Conservation (phyloP, 2,329 filamentous ascomycete species). For the Epichloe baconii region DNA sequence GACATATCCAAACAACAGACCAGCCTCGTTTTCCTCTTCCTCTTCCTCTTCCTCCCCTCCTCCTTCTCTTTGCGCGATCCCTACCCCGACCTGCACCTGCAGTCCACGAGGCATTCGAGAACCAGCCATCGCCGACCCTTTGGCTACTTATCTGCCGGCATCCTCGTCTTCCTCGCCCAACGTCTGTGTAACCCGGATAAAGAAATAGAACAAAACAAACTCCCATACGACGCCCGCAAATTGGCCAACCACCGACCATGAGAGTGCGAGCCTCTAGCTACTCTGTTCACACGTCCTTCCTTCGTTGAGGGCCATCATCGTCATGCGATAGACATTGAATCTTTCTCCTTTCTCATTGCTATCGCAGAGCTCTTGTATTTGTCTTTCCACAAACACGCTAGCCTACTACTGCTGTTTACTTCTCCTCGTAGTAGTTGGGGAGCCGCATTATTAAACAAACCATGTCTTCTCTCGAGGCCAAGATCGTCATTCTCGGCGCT, state of each 20-base stretch:
- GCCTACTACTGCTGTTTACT: neutral
- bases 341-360: neutral
- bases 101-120: no score
- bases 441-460: neutral
- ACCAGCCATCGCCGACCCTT: no score
- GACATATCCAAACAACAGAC: neutral
- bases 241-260: neutral
- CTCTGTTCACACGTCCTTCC: neutral
- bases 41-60: no score
- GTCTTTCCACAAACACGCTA: neutral
- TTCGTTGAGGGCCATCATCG: conserved; percentile 3
- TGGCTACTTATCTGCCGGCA: no score
- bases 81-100: no score
- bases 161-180: no score
- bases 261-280: conserved; percentile 1
- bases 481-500: conserved; percentile 68
- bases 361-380: neutral
- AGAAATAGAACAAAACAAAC: no score
- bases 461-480: conserved; percentile 59
- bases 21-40: neutral
- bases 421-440: neutral
- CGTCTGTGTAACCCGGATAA: no score
- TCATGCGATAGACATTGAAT: conserved; percentile 4
- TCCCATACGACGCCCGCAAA: neutral
- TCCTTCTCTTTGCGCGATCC: no score